Evolutionary conservation across 352 stramenopile species (phyloP).

Genomic region (Phytophthora crassamura): DNA sequence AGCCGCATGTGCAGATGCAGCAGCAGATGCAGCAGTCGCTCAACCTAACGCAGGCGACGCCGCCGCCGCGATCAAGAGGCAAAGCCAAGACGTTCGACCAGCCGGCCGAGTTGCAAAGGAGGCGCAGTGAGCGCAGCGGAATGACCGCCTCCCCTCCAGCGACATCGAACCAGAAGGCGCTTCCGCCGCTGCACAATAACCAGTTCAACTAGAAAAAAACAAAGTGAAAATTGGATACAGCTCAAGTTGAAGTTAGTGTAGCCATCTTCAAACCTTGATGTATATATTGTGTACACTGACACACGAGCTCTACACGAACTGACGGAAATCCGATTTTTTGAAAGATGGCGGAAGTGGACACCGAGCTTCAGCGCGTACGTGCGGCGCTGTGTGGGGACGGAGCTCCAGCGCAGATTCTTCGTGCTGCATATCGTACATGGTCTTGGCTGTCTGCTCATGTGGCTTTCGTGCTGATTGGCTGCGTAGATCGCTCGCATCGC

Average conservation of each 20-base stretch:
- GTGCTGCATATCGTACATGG: background rate
- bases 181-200: constrained; percentile 65
- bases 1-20: constrained; percentile 71
- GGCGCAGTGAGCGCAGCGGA: constrained; percentile 52
- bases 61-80: constrained; percentile 39
- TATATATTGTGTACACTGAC: no score
- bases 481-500: constrained; percentile 66
- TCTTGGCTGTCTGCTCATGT: background rate
- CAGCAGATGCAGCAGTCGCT: constrained; percentile 34
- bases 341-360: constrained; percentile 39
- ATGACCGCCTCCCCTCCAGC: constrained; percentile 10
- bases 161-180: constrained; percentile 41
- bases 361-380: constrained; percentile 62
- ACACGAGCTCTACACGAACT: no score
- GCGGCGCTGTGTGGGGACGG: background rate
- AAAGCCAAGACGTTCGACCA: constrained; percentile 47
- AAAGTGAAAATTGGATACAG: no score
- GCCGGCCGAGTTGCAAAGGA: constrained; percentile 45
- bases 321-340: background rate
- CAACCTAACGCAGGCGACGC: constrained; percentile 17
- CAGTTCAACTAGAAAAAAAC: constrained; percentile 47
- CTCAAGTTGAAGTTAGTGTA: background rate
- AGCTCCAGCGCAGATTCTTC: background rate
- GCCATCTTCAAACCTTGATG: no score
- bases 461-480: background rate